Evolutionary conservation across 306 rosid species (phyloP).

Genomic region (Dicorynia guianensis): DNA sequence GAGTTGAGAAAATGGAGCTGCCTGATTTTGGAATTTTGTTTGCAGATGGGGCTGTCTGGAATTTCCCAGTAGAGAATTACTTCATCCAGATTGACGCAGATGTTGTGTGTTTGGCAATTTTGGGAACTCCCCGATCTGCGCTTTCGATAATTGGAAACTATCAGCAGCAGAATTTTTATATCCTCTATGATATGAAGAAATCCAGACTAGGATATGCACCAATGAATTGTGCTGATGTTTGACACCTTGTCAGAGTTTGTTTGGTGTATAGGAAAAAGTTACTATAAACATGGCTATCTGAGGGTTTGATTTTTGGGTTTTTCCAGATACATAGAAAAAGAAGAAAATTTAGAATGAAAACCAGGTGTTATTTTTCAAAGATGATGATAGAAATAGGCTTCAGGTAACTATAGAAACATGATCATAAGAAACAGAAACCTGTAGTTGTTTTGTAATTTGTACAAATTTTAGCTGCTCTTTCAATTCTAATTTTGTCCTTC

Average conservation of each 20-base stretch:
- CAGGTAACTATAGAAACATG: conserved; percentile 25
- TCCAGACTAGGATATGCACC: conserved; percentile 82
- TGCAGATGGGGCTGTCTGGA: conserved; percentile 80
- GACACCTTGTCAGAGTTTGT: background rate
- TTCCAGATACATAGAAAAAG: background rate
- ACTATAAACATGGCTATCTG: conserved; percentile 31
- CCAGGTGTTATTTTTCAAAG: background rate
- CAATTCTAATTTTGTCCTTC: background rate
- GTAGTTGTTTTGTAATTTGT: conserved; percentile 25
- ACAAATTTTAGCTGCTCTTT: conserved; percentile 33
- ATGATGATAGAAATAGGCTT: background rate
- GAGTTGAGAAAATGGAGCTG: conserved; percentile 59
- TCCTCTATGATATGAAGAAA: conserved; percentile 71
- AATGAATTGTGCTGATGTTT: conserved; percentile 75
- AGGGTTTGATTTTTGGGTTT: background rate
- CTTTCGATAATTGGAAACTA: conserved; percentile 85
- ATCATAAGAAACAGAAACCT: conserved; percentile 27
- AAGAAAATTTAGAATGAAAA: background rate
- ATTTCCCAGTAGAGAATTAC: conserved; percentile 81
- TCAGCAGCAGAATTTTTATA: conserved; percentile 88
- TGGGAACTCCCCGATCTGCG: conserved; percentile 67
- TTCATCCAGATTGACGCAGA: conserved; percentile 71
- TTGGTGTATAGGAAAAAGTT: conserved; percentile 26
- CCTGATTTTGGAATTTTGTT: conserved; percentile 72
- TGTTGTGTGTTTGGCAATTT: conserved; percentile 71